These are phyloP conservation scores for Racocetra persica DNA, from an alignment of 371 early-diverging fungal genomes.

Conservation along the genomic window DNA sequence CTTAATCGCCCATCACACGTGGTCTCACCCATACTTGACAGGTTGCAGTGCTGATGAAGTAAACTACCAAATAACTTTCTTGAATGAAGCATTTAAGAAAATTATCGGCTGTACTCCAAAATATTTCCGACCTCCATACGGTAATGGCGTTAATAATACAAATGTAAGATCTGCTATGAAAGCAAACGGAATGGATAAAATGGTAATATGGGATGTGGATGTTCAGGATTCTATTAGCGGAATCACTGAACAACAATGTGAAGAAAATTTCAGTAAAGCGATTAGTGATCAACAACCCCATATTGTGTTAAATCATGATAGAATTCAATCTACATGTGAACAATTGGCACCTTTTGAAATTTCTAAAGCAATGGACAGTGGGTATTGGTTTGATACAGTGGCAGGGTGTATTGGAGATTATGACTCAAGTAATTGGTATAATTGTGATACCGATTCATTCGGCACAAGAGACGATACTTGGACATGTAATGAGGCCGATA, in stretches of 20 bases:
- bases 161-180: neutral
- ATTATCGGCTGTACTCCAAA: conserved; percentile 56
- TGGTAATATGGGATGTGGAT: conserved; percentile 48
- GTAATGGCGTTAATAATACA: conserved; percentile 42
- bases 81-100: conserved; percentile 49
- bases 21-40: conserved; percentile 58
- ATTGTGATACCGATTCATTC: neutral
- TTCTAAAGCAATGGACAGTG: neutral
- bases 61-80: conserved; percentile 42
- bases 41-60: conserved; percentile 51
- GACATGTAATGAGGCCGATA: conserved; percentile 4
- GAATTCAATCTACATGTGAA: neutral
- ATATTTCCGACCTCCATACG: conserved; percentile 58
- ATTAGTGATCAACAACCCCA: neutral
- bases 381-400: conserved; percentile 44
- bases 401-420: conserved; percentile 38
- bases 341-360: conserved; percentile 28
- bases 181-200: conserved; percentile 33
- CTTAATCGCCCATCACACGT: conserved; percentile 63
- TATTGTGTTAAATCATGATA: conserved; percentile 29
- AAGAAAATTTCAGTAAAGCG: too few species aligned
- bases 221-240: conserved; percentile 44
- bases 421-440: conserved; percentile 7
- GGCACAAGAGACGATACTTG: neutral
- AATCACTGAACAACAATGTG: too few species aligned